Base-by-base conservation (phyloP, 1,284 basidiomycete species). In the Moniliophthora roreri region DNA sequence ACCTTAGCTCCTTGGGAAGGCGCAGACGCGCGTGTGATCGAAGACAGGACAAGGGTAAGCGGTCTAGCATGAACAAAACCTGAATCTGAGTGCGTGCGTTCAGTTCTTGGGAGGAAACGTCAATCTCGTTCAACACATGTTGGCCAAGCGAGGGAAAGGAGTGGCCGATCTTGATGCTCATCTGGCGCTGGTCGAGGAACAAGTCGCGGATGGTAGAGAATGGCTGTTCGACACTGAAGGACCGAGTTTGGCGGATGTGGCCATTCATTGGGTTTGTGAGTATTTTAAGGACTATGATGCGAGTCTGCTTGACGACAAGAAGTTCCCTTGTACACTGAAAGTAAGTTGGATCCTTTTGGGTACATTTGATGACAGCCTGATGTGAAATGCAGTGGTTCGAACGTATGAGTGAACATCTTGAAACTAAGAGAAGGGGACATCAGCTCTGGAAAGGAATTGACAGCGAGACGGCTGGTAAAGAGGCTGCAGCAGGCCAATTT, bases 151-250 rank as follows among this genome's bases (percentile, higher is more conserved):
- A 7, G 24, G 24, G 18, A 46, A 46, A 18, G 24, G 13, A 10
- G 16, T 46, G 44, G 24, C 44, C 7, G 24, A 46, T 28, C 24
- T 46, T 11, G 28, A 10, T 46, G 23, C 44, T 13, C 18, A 42
- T 46, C 11, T 18, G 79, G 59, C 66, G 6, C 60, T 81, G 10
- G 41, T 81, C 6, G 79, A 84, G 58, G 73, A 80, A 56, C 80
- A 83, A 57, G 69, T 84, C 18, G 63, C 64, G 2, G 81, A 83
- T 61, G 78, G 71, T n/a, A 74, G 82, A 4, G 75, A 80, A 61
- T 85, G 81, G 81, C 65, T 83, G 4, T 74, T 83, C 53, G 75
- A 82, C 57, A 82, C 82, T 0, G 73, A 74, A 48, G 53, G 64
- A 0, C 79, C 80, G 3, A 71, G 79, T 39, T 64, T 82, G 8